Evolutionary conservation across 2,329 filamentous ascomycete genomes (phyloP).

Genomic region (Aspergillus eucalypticola): DNA sequence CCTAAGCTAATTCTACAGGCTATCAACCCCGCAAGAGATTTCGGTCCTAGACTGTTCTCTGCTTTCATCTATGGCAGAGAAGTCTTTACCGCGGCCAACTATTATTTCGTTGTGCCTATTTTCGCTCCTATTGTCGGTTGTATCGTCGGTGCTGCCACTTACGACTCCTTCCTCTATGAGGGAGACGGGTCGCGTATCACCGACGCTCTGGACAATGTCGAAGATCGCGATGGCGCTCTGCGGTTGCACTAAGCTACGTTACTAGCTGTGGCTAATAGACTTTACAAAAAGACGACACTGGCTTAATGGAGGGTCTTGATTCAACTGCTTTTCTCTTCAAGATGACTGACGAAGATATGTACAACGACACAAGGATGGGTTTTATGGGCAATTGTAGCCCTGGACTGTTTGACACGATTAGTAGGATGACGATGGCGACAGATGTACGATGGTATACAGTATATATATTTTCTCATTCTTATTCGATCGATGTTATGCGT

Average conservation of each 20-base stretch:
- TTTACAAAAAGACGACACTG: neutral
- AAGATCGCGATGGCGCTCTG: slow-evolving; percentile 23
- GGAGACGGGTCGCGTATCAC: slow-evolving; percentile 34
- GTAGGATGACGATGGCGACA: neutral
- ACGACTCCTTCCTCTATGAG: slow-evolving; percentile 30
- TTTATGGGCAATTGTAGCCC: too few species aligned
- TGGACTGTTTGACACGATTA: neutral
- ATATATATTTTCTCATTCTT: too few species aligned
- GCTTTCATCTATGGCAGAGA: slow-evolving; percentile 32
- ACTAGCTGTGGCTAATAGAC: neutral
- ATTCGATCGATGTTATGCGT: too few species aligned
- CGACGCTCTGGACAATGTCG: slow-evolving; percentile 27
- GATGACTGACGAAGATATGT: neutral
- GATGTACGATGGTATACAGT: neutral
- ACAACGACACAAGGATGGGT: neutral
- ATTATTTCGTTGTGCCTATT: slow-evolving; percentile 33
- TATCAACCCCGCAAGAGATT: slow-evolving; percentile 34
- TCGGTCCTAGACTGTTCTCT: slow-evolving; percentile 33
- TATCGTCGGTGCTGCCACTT: slow-evolving; percentile 28
- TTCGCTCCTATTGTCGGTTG: slow-evolving; percentile 32
- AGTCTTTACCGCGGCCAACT: slow-evolving; percentile 29
- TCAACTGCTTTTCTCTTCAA: neutral
- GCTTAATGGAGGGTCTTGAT: neutral
- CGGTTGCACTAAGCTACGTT: slow-evolving; percentile 21
- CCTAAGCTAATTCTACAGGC: slow-evolving; percentile 16